Evolutionary conservation across 2,329 filamentous ascomycete species (phyloP).

Genomic region (Xylaria sp.): DNA sequence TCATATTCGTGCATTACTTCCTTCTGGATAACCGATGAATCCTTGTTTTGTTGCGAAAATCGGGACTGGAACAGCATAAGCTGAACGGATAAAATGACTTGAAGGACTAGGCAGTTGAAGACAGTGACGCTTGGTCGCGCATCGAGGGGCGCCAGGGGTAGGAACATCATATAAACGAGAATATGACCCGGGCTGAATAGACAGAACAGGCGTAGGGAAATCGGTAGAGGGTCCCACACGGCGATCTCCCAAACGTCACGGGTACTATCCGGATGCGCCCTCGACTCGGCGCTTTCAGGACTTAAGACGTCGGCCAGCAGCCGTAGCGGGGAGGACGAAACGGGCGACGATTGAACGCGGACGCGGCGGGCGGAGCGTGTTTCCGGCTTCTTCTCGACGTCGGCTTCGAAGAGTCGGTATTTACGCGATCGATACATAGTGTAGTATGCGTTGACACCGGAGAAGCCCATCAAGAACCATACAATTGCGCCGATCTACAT

Average conservation of each 20-base stretch:
- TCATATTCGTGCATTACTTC: conserved; percentile 97
- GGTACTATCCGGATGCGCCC: conserved; percentile 83
- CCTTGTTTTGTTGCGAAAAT: conserved; percentile 87
- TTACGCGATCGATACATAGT: conserved; percentile 83
- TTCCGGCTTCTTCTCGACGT: conserved; percentile 77
- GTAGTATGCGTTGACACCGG: conserved; percentile 81
- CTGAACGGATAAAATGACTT: conserved; percentile 79
- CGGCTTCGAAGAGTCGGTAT: conserved; percentile 91
- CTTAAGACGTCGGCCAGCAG: conserved; percentile 76
- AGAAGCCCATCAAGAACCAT: conserved; percentile 74
- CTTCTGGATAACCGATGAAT: conserved; percentile 84
- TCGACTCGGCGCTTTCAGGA: conserved; percentile 77
- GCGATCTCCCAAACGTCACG: conserved; percentile 95
- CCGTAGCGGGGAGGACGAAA: conserved; percentile 80
- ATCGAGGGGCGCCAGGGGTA: conserved; percentile 81
- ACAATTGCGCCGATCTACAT: conserved; percentile 74
- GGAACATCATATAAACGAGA: conserved; percentile 87
- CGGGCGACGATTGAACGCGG: conserved; percentile 84
- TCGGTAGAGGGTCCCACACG: conserved; percentile 91
- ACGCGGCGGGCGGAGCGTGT: conserved; percentile 92
- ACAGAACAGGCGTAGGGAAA: conserved; percentile 85
- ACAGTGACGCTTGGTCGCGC: conserved; percentile 87
- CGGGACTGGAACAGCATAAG: conserved; percentile 77
- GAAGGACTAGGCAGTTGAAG: conserved; percentile 82
- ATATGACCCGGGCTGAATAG: conserved; percentile 94